Base-by-base conservation (phyloP, 2,329 filamentous ascomycete genomes). In the Fusarium dlaminii region DNA sequence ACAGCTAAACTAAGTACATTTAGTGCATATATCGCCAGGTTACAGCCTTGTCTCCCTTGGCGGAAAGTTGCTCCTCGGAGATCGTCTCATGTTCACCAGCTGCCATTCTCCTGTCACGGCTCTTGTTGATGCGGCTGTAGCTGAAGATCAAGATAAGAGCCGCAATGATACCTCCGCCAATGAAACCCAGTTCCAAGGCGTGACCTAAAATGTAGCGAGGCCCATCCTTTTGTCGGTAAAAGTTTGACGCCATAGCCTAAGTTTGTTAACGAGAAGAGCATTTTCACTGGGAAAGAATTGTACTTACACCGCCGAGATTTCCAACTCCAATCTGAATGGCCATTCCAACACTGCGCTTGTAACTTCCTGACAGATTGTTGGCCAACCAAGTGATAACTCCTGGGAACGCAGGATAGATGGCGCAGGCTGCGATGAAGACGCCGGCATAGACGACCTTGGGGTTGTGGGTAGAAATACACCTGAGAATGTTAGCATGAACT, bases 371-470 rank as follows among this genome's bases (percentile, higher is more conserved):
- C 17, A 93, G 87, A 68, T 97, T 97, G 80, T 96, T 97, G 39
- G 89, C 89, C 1, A 91, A 84, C 94, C 94, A 97, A 1, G 92
- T 87, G 57, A 97, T 92, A 2, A 92, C 92, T 60, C 95, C 95
- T 0, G 93, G 86, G 65, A 96, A 93, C 34, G 90, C 91, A 0
- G 94, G 93, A 74, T 96, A 96, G 63, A 96, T 95, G 5, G 93
- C 92, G 65, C 94, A 88, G 0, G 94, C 92, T 0, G 90, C 92
- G 1, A 97, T 84, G 81, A 95, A 97, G 0, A 92, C 91, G 0
- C 92, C 94, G 0, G 89, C 92, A 74, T 97, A 97, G 17, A 90
- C 86, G 1, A 90, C 90, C 3, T 85, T 85, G 3, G 90, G 86
- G 63, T 91, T 90, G 8, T 78, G 74, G 66, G 87, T 88, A 5